Evolutionary conservation across 805 yeast species (phyloP), one percentile per base, ranked within the genome.

Genomic region (Myxozyma mucilagina): DNA sequence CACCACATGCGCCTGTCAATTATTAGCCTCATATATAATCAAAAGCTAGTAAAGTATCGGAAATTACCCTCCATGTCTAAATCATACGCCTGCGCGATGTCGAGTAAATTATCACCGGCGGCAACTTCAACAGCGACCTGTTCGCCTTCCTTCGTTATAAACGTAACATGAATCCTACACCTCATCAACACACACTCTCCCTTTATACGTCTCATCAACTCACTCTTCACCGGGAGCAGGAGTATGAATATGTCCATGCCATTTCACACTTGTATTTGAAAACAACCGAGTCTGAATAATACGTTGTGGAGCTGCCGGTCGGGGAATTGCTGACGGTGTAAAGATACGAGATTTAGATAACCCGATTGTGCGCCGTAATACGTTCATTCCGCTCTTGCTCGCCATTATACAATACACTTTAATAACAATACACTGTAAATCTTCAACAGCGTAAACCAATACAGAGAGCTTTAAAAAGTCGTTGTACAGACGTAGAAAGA

Each of bases 171-270:
- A 38, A 88, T 70, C 64, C 71, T 69, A 16, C 16, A 14, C 8
- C 24, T 2, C 16, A 48, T 16, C 9, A 31, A 10, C 39, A 48
- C 10, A n/a, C 18, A 4, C 6, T 2, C 14, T 31, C 18, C 6
- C 42, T 9, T 2, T 14, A 16, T n/a, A 24, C 6, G 13, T n/a
- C 38, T 20, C n/a, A 20, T 16, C 11, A 38, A 78, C 76, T 49
- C 78, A 78, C 72, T 93, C 99, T 77, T 94, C 96, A 42, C 99
- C 99, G 1, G 94, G 89, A 47, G 87, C 87, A 42, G 98, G 98
- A 68, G 84, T 87, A 71, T 89, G 90, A 59, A 93, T 75, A 72
- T 93, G 97, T 20, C 97, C 97, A 71, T 93, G 99, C 9, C 56
- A 56, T 2, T 61, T 32, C 6, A 70, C 57, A 0, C 43, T 11